Evolutionary conservation across 2,329 filamentous ascomycete species (phyloP).

Genomic region (Colletotrichum theobromicola): DNA sequence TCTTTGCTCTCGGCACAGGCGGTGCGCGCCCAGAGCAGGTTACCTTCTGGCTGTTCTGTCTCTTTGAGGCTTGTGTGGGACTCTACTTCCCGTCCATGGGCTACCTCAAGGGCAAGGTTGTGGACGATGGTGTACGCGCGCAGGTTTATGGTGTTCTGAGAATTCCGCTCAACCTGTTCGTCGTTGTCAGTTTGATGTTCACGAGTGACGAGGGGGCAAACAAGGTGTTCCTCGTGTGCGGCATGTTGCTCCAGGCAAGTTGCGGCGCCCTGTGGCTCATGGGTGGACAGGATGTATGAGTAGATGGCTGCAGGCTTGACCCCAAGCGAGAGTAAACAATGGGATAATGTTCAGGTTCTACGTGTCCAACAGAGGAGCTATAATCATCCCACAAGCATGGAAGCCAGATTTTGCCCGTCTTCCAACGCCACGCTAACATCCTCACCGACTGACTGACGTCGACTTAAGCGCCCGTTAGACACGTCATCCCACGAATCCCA

Average conservation of each 20-base stretch:
- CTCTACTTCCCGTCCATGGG: conserved; percentile 62
- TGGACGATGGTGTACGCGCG: conserved; percentile 57
- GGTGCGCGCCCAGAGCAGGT: conserved; percentile 38
- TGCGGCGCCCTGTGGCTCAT: conserved; percentile 30
- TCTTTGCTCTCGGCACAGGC: conserved; percentile 37
- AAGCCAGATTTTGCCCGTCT: background rate
- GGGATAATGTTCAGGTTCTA: background rate
- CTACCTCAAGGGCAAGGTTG: conserved; percentile 54
- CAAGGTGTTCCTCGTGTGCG: conserved; percentile 35
- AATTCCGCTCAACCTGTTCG: conserved; percentile 63
- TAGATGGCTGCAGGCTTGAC: background rate
- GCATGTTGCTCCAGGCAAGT: conserved; percentile 32
- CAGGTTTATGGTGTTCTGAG: conserved; percentile 59
- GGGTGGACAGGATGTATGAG: conserved; percentile 7
- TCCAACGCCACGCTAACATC: background rate
- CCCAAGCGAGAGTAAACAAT: background rate
- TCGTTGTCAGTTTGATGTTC: conserved; percentile 52
- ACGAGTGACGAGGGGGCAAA: conserved; percentile 31
- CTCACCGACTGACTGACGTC: conserved; percentile 16
- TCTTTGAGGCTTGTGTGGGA: conserved; percentile 61
- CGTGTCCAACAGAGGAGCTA: background rate
- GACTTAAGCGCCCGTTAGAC: conserved; percentile 19
- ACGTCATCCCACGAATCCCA: background rate
- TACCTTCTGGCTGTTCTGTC: conserved; percentile 59
- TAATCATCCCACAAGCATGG: background rate